phyloP scores from a whole-genome alignment of 192 early-diverging fungal species.

The Pilaira anomala region DNA sequence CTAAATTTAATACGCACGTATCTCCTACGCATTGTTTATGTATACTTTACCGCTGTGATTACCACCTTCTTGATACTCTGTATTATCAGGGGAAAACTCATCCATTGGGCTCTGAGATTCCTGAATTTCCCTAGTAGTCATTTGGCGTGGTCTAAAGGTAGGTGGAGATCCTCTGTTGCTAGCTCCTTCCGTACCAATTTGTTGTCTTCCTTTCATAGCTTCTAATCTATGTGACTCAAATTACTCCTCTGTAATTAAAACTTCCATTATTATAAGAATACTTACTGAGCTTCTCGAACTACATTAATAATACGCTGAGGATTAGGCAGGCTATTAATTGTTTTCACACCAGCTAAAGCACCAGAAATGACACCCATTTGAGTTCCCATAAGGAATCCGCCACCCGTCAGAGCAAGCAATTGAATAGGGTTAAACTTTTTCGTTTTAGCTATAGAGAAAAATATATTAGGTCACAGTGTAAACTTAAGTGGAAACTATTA shows the following conservation, averaged over 20 bases:
- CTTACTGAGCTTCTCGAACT: slow-evolving; percentile 37
- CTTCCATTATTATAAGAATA: background rate
- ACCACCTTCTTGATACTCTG: background rate
- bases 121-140: background rate
- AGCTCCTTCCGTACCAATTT: no score
- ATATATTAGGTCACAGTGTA: background rate
- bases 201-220: background rate
- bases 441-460: background rate
- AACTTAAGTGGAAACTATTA: background rate
- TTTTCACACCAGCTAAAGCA: slow-evolving; percentile 24
- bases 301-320: slow-evolving; percentile 30
- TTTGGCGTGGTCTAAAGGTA: background rate
- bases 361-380: slow-evolving; percentile 39
- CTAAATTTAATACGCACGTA: background rate
- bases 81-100: background rate
- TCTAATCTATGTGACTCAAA: background rate
- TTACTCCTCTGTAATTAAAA: background rate
- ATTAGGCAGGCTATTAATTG: slow-evolving; percentile 28
- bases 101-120: background rate
- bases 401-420: slow-evolving; percentile 25
- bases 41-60: no score
- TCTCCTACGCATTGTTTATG: background rate
- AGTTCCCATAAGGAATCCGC: slow-evolving; percentile 32
- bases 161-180: no score
- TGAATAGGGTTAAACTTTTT: slow-evolving; percentile 26